Base-by-base conservation (phyloP, 805 yeast species). In the Ogataea populi-albae region DNA sequence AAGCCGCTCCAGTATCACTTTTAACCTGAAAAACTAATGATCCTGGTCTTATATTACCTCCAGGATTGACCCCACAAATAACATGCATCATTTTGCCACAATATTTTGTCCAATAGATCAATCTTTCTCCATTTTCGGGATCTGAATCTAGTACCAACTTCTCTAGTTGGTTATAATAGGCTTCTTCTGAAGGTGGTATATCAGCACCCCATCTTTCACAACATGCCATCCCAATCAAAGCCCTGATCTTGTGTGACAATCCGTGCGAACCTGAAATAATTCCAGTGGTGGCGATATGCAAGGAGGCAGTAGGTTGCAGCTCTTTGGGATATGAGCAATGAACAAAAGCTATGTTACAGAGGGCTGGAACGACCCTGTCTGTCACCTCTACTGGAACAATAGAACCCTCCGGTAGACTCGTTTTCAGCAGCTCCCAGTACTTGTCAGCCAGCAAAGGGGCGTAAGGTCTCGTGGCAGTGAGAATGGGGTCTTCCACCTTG, bases 151-250 rank as follows among this genome's bases (percentile, higher is more conserved):
- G 52, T 4, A 76, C 79, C 23, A 74, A 49, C 30, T 64, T 69
- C 46, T 75, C 78, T 23, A 77, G 54, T 6, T 64, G 61, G 8
- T 65, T 55, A 46, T 72, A 72, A 48, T 66, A 71, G 15, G 45
- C 55, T 36, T 67, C 72, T 43, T 77, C 80, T 30, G 64, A 59
- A 26, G 73, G 76, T 11, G 86, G 83, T 10, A 82, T 63, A 43
- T 81, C 87, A 3, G 84, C 86, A 23, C 91, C 91, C 91, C 91
- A 84, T 46, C 93, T 66, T 48, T 81, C 86, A 61, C 87, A 79
- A 17, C 83, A 62, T 2, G 87, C 85, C 20, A 83, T 71, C 0
- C 91, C 91, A 9, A 82, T 70, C 31, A 84, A 59, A 0, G 86
- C 87, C 37, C 89, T 64, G 3, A 77, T 77, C 45, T 79, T 70